Evolutionary conservation across 139 green algal genomes (phyloP).

Genomic region (Coelastrella sp.): DNA sequence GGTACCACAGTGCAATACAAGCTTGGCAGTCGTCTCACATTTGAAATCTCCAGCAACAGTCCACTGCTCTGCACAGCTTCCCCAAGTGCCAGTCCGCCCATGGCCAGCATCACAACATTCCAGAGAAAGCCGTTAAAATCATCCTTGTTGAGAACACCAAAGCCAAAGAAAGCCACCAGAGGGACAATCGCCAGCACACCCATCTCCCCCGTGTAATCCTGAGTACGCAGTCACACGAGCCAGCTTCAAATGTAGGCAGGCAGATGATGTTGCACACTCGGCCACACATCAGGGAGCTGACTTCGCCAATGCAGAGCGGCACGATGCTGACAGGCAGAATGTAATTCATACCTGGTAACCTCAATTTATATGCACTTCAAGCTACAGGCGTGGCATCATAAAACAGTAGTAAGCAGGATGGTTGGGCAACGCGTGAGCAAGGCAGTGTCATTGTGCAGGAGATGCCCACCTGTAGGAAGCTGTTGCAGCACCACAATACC

Average conservation of each 20-base stretch:
- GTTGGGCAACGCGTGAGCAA: too few relatives aligned
- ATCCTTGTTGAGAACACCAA: constrained; percentile 73
- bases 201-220: constrained; percentile 72
- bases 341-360: too few relatives aligned
- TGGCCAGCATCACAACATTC: constrained; percentile 89
- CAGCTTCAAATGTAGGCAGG: constrained; percentile 55
- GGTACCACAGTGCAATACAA: too few relatives aligned
- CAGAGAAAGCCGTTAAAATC: constrained; percentile 86
- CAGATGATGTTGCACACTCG: not conserved
- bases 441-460: too few relatives aligned
- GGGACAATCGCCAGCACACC: constrained; percentile 82
- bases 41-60: constrained; percentile 58
- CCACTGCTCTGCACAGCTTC: constrained; percentile 61
- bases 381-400: too few relatives aligned
- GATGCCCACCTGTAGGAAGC: constrained; percentile 40
- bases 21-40: not conserved
- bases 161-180: constrained; percentile 83
- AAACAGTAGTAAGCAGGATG: too few relatives aligned
- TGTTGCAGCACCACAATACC: constrained; percentile 79
- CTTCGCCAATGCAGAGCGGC: too few relatives aligned
- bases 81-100: constrained; percentile 79
- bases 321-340: too few relatives aligned
- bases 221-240: not conserved
- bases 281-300: too few relatives aligned
- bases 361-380: too few relatives aligned